phyloP scores from a whole-genome alignment of 805 yeast genomes.

The Saturnispora saitoi region DNA sequence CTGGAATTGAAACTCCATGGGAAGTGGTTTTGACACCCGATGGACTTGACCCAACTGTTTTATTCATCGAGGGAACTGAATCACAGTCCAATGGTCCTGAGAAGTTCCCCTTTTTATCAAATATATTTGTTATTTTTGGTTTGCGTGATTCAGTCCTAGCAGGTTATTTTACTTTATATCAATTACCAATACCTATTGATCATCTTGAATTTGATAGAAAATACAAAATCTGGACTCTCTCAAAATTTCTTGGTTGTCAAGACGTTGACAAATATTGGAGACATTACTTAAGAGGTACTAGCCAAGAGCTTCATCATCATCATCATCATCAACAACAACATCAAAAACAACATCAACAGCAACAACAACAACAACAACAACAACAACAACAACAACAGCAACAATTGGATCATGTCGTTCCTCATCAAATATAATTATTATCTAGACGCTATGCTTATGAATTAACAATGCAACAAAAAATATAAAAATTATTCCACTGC shows the following conservation, averaged over 20 bases:
- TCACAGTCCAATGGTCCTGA: not conserved
- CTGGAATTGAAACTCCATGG: slow-evolving; percentile 25
- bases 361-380: not conserved
- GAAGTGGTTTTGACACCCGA: slow-evolving; percentile 23
- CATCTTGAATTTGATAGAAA: slow-evolving; percentile 4
- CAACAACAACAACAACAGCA: not conserved
- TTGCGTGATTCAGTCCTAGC: slow-evolving; percentile 2
- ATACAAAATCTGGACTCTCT: slow-evolving; percentile 21
- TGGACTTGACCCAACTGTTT: slow-evolving; percentile 20
- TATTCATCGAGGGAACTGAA: slow-evolving; percentile 1
- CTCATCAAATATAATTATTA: not conserved
- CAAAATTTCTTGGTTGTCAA: slow-evolving; percentile 24
- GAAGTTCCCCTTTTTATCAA: slow-evolving; percentile 18
- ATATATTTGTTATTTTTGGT: slow-evolving; percentile 20
- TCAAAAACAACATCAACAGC: not conserved
- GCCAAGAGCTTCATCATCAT: not conserved
- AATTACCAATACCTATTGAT: slow-evolving; percentile 3
- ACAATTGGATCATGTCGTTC: not conserved
- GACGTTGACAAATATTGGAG: slow-evolving; percentile 28
- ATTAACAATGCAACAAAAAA: not conserved
- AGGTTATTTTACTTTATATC: slow-evolving; percentile 4
- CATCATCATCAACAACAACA: not conserved
- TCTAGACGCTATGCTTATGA: not conserved
- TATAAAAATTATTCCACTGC: not conserved
- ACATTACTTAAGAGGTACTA: slow-evolving; percentile 4